Evolutionary conservation across 1,284 basidiomycete genomes (phyloP).

Genomic region (Athelia sp.): DNA sequence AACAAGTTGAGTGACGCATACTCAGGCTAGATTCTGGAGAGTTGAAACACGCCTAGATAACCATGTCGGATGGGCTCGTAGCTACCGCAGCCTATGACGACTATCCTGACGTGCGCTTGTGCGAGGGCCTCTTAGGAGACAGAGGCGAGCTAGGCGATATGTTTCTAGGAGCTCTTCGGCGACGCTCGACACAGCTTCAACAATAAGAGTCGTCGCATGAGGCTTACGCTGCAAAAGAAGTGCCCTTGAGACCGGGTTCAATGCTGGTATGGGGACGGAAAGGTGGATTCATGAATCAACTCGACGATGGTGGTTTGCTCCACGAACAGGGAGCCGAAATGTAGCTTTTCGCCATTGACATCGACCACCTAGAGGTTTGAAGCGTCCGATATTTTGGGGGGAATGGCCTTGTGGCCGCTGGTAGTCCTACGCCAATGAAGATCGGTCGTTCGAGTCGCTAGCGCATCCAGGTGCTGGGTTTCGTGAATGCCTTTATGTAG

Average conservation of each 20-base stretch:
- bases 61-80: constrained; percentile 45
- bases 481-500: no score
- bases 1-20: no score
- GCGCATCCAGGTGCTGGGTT: no score
- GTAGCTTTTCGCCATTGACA: constrained; percentile 35
- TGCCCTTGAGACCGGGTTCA: constrained; percentile 47
- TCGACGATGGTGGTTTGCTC: constrained; percentile 51
- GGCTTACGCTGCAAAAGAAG: constrained; percentile 59
- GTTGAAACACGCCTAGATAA: constrained; percentile 49
- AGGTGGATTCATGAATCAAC: constrained; percentile 50
- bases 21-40: not conserved
- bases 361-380: constrained; percentile 37
- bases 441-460: no score
- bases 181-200: constrained; percentile 2
- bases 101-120: constrained; percentile 37
- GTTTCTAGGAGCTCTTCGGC: constrained; percentile 41
- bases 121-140: constrained; percentile 37
- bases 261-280: no score
- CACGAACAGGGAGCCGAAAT: constrained; percentile 46
- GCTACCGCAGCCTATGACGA: constrained; percentile 62
- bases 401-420: no score
- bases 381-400: constrained; percentile 24
- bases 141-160: constrained; percentile 49
- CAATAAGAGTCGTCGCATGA: not conserved
- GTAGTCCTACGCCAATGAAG: no score